These are phyloP conservation scores for Pachyrhizus erosus DNA, from an alignment of 306 rosid genomes.

Conservation along the genomic window DNA sequence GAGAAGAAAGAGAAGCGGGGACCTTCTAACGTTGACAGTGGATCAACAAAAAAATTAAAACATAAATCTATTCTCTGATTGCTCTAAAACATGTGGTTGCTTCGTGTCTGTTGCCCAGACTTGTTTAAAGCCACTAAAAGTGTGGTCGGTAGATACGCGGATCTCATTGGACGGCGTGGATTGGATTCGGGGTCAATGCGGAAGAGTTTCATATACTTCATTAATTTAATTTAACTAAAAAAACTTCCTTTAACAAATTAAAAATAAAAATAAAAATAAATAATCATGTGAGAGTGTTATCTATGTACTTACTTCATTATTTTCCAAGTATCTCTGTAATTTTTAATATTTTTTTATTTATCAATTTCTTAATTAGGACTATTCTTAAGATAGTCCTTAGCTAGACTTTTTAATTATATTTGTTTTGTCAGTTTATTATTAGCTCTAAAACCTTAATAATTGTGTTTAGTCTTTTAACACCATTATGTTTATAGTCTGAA, in stretches of 20 bases:
- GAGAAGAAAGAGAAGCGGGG: no score
- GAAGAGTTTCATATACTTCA: slow-evolving; percentile 18
- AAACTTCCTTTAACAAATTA: neutral
- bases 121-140: slow-evolving; percentile 23
- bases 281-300: neutral
- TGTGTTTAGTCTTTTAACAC: neutral
- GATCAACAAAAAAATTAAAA: neutral
- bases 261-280: neutral
- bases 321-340: neutral
- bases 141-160: slow-evolving; percentile 65
- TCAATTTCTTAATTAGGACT: neutral
- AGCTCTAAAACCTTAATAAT: slow-evolving; percentile 6
- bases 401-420: neutral
- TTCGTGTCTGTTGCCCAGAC: neutral
- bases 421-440: neutral
- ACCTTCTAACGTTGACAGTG: neutral
- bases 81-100: slow-evolving; percentile 18
- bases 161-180: slow-evolving; percentile 64
- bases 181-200: slow-evolving; percentile 42
- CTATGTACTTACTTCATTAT: neutral
- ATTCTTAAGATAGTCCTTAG: neutral
- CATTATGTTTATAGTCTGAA: slow-evolving; percentile 24
- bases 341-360: neutral
- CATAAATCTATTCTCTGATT: neutral
- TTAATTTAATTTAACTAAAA: neutral